Evolutionary conservation across 345 rosid species (phyloP), one percentile per base, ranked within the genome.

Genomic region (Salix dunnii): DNA sequence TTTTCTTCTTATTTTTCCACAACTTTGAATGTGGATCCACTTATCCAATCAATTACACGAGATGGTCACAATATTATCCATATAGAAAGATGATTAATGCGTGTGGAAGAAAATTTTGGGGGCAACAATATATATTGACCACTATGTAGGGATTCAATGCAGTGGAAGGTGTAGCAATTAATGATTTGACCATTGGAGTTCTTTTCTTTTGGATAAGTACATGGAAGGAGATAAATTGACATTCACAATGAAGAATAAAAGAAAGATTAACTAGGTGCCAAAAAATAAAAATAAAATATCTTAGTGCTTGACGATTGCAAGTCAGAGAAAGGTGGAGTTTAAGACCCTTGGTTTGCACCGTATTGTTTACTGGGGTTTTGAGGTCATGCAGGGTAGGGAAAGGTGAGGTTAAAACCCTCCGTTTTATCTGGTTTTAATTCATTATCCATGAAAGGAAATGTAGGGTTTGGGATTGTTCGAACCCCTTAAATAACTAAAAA

Each of bases 41-140:
- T 9, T 2, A 40, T 40, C 46, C 46, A 40, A 40, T 2, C 10
- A 10, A 40, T 40, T 1, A 40, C 46, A 40, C 3, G 4, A 55
- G 1, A n/a, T 8, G 61, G 7, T 21, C 7, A 18, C 60, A n/a
- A 51, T 21, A 55, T 9, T 55, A 55, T 58, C 62, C 62, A 23
- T 3, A 8, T 13, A 55, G 12, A 55, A 21, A n/a, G 16, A 14
- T 46, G 25, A 11, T 7, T n/a, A n/a, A 8, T n/a, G 61, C 3
- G 9, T 0, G 62, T 9, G 62, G 11, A 10, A 5, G 21, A n/a
- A n/a, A 25, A 23, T 58, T 36, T 51, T 61, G 68, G 23, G 67
- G 84, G 68, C 80, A 48, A 76, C 83, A 43, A 71, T 40, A 40
- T 40, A 11, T 60, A 49, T 79, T 76, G 83, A 81, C 84, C 72